phyloP scores from a whole-genome alignment of 1,139 yeast genomes.

The Geotrichum macrosporum region DNA sequence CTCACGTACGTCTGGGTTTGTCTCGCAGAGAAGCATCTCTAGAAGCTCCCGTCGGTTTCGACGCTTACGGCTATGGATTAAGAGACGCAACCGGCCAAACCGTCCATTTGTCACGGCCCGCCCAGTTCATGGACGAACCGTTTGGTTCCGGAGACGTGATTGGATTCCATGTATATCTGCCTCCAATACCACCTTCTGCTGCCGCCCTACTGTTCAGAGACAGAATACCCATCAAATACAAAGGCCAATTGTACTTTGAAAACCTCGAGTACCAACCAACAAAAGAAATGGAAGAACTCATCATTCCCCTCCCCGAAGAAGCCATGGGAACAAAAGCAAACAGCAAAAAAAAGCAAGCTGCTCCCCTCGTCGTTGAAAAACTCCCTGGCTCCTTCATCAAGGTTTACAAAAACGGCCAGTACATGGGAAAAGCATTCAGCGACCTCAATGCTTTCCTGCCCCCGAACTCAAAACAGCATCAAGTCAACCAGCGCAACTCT shows the following conservation, averaged over 20 bases:
- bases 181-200: conserved; percentile 35
- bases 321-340: conserved; percentile 33
- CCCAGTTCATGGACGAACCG: conserved; percentile 49
- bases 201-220: conserved; percentile 47
- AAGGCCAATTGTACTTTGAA: conserved; percentile 74
- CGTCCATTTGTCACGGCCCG: conserved; percentile 69
- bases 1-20: conserved; percentile 77
- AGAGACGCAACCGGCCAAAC: conserved; percentile 78
- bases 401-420: conserved; percentile 73
- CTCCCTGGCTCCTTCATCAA: conserved; percentile 58
- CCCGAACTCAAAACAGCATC: conserved; percentile 48
- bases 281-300: conserved; percentile 54
- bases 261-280: conserved; percentile 79
- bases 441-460: conserved; percentile 76
- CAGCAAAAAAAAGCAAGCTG: conserved; percentile 32
- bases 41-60: conserved; percentile 95
- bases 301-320: conserved; percentile 24
- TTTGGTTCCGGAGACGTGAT: conserved; percentile 74
- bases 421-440: conserved; percentile 60
- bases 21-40: conserved; percentile 81
- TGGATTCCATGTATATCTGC: conserved; percentile 74
- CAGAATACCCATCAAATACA: conserved; percentile 82
- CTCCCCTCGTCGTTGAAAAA: conserved; percentile 26
- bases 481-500: conserved; percentile 20
- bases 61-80: conserved; percentile 88